Base-by-base conservation (phyloP, 2,329 filamentous ascomycete genomes). In the Microsporum canis region DNA sequence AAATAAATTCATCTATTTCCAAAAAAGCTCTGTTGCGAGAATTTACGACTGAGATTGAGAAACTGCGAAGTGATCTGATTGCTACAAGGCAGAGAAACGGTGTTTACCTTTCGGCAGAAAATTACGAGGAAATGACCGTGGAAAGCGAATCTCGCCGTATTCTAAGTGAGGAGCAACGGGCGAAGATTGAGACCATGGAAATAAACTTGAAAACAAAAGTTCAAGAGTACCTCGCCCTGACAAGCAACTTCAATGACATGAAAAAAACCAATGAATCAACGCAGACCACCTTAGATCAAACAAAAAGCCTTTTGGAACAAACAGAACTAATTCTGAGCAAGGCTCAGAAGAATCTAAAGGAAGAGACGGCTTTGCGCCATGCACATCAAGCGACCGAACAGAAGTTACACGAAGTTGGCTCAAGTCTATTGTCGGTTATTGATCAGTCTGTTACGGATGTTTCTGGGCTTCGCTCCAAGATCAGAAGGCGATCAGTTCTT, bases 101-200 rank as follows among this genome's bases (percentile, higher is more conserved):
- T 59, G 92, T 99, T 1, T 97, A 97, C 71, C 80, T 99, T 38
- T 88, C 92, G 0, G 88, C 89, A 61, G 91, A 96, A 62, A 84
- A 84, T 14, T 96, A 91, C 69, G 92, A 97, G 71, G 89, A 95
- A 68, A 88, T 99, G 76, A 92, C 86, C 0, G 88, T 89, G 3
- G 87, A 96, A 72, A 96, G 88, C 73, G 94, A 99, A 73, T 96
- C 92, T 1, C 83, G 91, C 59, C 82, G 90, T 10, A 96, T 97
- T 64, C 82, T 97, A 43, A 88, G 87, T 66, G 92, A 97, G 68
- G 94, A 99, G 71, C 92, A 97, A 69, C 83, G 86, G 5, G 91
- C 92, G 66, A 92, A 90, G 72, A 91, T 99, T 55, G 90, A 95
- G 70, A 91, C 89, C 0, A 87, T 97, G 77, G 94, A 99, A 72